Base-by-base conservation (phyloP, 176 grass and related monocot genomes). In the Thinopyrum elongatum region DNA sequence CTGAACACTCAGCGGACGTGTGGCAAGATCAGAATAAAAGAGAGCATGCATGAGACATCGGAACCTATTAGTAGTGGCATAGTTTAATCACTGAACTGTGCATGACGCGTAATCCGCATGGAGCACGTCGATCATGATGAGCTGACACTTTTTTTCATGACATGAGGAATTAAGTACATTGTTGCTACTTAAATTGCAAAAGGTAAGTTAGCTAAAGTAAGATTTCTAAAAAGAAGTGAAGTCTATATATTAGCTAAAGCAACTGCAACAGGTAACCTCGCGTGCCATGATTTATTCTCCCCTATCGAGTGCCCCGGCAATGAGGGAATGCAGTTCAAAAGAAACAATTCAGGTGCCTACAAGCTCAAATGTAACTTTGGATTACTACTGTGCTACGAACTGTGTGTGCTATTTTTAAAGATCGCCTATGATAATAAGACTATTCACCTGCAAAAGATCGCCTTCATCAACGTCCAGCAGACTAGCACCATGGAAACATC, bases 221-320 rank as follows among this genome's bases (percentile, higher is more conserved):
- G 76, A 84, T 91, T 57, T 79, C 29, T 87, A 51, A 80, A 85
- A 88, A 85, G 88, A 17, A 71, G 74, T 71, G 77, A 81, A 81
- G 82, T 81, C 33, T 62, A 91, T 76, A 76, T 44, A 85, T 84
- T 88, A 91, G 53, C 25, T 51, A 91, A 85, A 88, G 86, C 70
- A 85, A 71, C 82, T 81, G 62, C n/a, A 59, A 77, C 28, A 58
- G 69, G 77, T 26, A 57, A 90, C 42, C 41, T 70, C 25, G 82
- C 30, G 62, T 82, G 86, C 31, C 25, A 82, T 82, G 61, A 85
- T 84, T 85, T 85, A 88, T 91, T 81, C 89, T 84, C 30, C 49
- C 29, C 85, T 84, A 87, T 68, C 67, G 23, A 68, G 65, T 38
- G 33, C 22, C 6, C 21, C 49, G 67, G 36, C 36, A 80, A 53